phyloP scores from a whole-genome alignment of 2,329 filamentous ascomycete genomes.

The Didymella sp. region DNA sequence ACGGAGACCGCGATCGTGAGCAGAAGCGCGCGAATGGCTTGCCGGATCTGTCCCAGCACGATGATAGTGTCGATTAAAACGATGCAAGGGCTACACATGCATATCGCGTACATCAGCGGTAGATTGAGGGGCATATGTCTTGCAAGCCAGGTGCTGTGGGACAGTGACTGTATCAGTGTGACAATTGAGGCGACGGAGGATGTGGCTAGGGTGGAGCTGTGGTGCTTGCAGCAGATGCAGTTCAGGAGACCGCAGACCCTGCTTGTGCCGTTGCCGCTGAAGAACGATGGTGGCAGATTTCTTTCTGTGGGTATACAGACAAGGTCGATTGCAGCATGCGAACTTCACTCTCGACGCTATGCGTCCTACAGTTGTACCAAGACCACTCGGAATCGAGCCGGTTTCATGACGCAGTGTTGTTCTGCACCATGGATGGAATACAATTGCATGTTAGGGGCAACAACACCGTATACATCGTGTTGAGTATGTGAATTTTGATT shows the following conservation, averaged over 20 bases:
- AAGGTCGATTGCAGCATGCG: neutral
- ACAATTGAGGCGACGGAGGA: neutral
- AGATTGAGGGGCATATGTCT: slow-evolving; percentile 9
- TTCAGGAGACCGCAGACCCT: slow-evolving; percentile 12
- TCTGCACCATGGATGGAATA: no score
- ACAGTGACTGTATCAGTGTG: neutral
- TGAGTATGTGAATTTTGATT: no score
- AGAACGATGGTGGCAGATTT: neutral
- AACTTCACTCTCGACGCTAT: no score
- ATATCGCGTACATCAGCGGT: slow-evolving; percentile 9
- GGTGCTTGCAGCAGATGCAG: slow-evolving; percentile 20
- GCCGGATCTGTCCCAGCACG: slow-evolving; percentile 7
- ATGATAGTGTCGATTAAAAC: slow-evolving; percentile 7
- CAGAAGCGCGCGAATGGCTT: slow-evolving; percentile 7
- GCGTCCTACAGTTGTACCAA: no score
- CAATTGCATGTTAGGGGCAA: no score
- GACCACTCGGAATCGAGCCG: no score
- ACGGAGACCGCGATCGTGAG: slow-evolving; percentile 6
- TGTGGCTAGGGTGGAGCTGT: slow-evolving; percentile 16
- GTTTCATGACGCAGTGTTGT: no score
- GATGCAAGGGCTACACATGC: slow-evolving; percentile 12
- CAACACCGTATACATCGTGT: no score
- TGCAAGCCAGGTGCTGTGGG: slow-evolving; percentile 12
- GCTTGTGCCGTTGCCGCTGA: slow-evolving; percentile 10
- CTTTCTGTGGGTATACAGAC: neutral